A percentile compares a stretch with the other conserved stretches of the same genome.
Conservation (phyloP, 768 basidiomycete genomes). For the Xerocomus brunneocitrinus region DNA sequence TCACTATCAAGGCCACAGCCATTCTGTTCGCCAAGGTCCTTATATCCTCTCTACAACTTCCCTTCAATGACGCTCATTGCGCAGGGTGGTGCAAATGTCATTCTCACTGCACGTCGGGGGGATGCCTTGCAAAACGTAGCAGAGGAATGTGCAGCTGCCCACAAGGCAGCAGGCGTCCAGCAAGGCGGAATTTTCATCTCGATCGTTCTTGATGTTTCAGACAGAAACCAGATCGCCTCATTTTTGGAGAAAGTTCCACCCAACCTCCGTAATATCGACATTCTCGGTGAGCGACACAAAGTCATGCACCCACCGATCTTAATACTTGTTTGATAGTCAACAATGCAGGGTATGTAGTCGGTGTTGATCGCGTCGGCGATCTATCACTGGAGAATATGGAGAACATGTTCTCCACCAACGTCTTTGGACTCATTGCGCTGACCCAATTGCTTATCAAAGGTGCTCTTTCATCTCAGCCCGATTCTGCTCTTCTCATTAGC, state of each 20-base stretch:
- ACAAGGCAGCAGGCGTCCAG: constrained; percentile 65
- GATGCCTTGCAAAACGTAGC: constrained; percentile 71
- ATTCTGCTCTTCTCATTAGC: constrained; percentile 8
- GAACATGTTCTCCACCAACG: constrained; percentile 76
- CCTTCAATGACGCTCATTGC: neutral
- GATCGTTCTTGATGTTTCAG: constrained; percentile 75
- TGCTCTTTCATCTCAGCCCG: constrained; percentile 7
- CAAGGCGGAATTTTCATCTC: constrained; percentile 75
- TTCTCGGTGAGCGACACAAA: constrained; percentile 57
- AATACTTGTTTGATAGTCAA: constrained; percentile 40
- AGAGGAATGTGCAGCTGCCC: constrained; percentile 61
- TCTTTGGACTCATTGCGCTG: constrained; percentile 78
- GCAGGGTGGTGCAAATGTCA: constrained; percentile 83
- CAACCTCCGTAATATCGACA: constrained; percentile 69
- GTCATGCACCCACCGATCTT: neutral
- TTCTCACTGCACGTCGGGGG: constrained; percentile 73
- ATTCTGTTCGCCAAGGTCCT: constrained; percentile 81
- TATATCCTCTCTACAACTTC: neutral
- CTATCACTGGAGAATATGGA: constrained; percentile 76
- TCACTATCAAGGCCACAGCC: constrained; percentile 64
- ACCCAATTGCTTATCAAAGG: constrained; percentile 72
- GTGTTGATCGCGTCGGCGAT: constrained; percentile 81
- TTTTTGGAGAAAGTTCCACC: constrained; percentile 70
- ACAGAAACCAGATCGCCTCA: constrained; percentile 63
- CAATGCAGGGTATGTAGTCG: constrained; percentile 88